Base-by-base conservation (phyloP, 2,329 filamentous ascomycete genomes). In the Bretziella fagacearum region DNA sequence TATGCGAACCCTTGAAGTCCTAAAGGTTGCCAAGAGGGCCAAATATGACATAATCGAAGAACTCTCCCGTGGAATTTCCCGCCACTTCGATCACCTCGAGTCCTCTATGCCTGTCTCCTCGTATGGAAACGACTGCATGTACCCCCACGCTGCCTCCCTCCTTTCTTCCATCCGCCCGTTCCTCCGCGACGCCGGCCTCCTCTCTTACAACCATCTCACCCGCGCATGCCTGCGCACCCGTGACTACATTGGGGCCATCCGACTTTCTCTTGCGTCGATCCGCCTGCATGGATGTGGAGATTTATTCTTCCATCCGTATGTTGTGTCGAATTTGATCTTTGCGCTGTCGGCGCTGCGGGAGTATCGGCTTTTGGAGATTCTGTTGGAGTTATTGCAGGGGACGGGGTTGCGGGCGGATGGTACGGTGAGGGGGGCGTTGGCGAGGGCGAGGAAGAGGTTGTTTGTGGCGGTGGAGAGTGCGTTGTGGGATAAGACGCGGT, bases 321-420 rank as follows among this genome's bases (percentile, higher is more conserved):
- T 44, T 4, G 17, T 42, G 4, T 50, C 48, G 1, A 50, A 50
- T 15, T 27, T 50, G 18, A 41, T 50, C 7, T 50, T 50, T 50
- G 44, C 44, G 7, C 22, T 47, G 18, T 50, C 48, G 11, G 48
- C 48, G 3, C 32, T 50, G 8, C 22, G 32, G 23, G 44, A 50
- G 10, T 50, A 50, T 40, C 36, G 46, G n/a, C 4, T 47, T 8
- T 18, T 50, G 11, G 23, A 44, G 5, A 41, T 46, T 6, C 26
- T 50, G 23, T 17, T 50, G 26, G 18, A 27, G 3, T 40, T 47
- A 6, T n/a, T 50, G 18, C 37, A 42, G 13, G 17, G 23, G 3
- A 23, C 37, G 22, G 13, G 25, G 23, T 35, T 47, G 6, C n/a
- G 17, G 15, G 32, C 48, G n/a, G 48, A 50, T 13, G 33, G 33